Base-by-base conservation (phyloP, 116 monocot genomes). In the Trichopus zeylanicus region DNA sequence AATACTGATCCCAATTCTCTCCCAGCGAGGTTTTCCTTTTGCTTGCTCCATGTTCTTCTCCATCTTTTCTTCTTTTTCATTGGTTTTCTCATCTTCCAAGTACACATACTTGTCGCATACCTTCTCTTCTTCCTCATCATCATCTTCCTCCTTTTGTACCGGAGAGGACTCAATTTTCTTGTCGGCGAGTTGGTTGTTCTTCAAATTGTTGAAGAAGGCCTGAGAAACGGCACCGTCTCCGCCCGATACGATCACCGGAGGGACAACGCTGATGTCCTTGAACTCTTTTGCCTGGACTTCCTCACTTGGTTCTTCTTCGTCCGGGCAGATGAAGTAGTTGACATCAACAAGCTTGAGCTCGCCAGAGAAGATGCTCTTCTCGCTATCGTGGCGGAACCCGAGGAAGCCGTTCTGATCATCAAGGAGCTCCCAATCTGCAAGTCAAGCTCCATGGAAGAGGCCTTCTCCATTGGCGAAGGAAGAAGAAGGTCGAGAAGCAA, bases 141-240 rank as follows among this genome's bases (percentile, higher is more conserved):
- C 46, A 29, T 33, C 53, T 39, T 53, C 47, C 25, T 33, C 5
- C 19, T 37, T 16, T 21, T 27, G n/a, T n/a, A n/a, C n/a, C n/a
- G n/a, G n/a, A n/a, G n/a, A n/a, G n/a, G n/a, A n/a, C n/a, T 56
- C 57, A 13, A 62, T 21, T 34, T 56, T 55, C 55, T 62, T 57
- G 61, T 71, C 64, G 21, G 32, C 57, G 47, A 70, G 63, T 20
- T 63, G 55, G 20, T 46, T 47, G 16, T 62, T 64, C 49, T 30
- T 57, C 38, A 22, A 16, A 29, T 72, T 71, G 57, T 71, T 72
- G 65, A 53, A 65, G 51, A 64, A 57, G 28, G 65, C 59, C 33
- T 72, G 46, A 25, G 60, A 46, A 3, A 60, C 27, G 5, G 26
- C 27, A 46, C 18, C 46, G n/a, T n/a, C n/a, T n/a, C n/a, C n/a